Evolutionary conservation across 768 basidiomycete genomes (phyloP).

Genomic region (Lactifluus subvellereus): DNA sequence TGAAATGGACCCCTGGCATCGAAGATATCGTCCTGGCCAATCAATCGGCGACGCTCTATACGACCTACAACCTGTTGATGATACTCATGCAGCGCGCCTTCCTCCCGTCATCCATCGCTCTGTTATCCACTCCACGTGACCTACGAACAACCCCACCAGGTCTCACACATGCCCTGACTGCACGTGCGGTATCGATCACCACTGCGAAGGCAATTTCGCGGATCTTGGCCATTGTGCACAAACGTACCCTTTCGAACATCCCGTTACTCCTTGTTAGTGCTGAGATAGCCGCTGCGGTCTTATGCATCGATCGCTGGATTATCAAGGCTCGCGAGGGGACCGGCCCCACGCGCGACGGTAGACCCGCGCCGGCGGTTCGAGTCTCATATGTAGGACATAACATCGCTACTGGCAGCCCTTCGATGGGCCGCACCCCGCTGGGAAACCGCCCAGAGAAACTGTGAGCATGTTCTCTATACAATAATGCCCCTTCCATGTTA

Average conservation of each 20-base stretch:
- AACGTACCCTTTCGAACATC: slow-evolving; percentile 21
- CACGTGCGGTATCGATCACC: slow-evolving; percentile 16
- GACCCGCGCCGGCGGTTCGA: not conserved
- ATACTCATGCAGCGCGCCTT: slow-evolving; percentile 77
- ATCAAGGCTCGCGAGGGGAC: slow-evolving; percentile 14
- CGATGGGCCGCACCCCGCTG: slow-evolving; percentile 22
- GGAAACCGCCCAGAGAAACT: slow-evolving; percentile 21
- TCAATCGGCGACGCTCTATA: slow-evolving; percentile 40
- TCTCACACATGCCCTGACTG: slow-evolving; percentile 11
- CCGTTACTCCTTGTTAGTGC: slow-evolving; percentile 17
- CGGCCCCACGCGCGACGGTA: not conserved
- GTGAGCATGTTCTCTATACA: not conserved
- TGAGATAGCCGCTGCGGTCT: slow-evolving; percentile 18
- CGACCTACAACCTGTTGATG: slow-evolving; percentile 52
- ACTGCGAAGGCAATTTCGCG: slow-evolving; percentile 18
- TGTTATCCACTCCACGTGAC: slow-evolving; percentile 13
- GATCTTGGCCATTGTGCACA: slow-evolving; percentile 14
- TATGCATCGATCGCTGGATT: slow-evolving; percentile 22
- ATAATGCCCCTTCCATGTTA: not conserved
- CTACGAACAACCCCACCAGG: not conserved
- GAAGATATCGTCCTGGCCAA: slow-evolving; percentile 36
- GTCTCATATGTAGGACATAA: slow-evolving; percentile 17
- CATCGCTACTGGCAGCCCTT: slow-evolving; percentile 13
- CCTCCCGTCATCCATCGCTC: slow-evolving; percentile 39
- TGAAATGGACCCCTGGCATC: slow-evolving; percentile 40